Conservation (phyloP, 352 stramenopile genomes). For the Pythium chondricola region DNA sequence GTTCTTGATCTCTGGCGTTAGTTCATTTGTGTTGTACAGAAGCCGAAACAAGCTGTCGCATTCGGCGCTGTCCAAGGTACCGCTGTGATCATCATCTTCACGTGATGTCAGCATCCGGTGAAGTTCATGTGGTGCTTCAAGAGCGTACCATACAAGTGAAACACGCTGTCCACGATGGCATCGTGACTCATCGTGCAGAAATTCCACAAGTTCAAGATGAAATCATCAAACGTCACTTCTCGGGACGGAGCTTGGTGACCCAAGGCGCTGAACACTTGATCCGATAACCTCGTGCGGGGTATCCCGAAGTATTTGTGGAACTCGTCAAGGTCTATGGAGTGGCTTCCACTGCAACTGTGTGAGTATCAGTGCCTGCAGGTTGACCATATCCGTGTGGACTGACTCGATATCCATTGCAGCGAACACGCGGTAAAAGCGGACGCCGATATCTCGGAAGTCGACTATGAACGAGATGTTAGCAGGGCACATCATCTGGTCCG, state of each 20-base stretch:
- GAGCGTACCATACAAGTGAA: slow-evolving; percentile 37
- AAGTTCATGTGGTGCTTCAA: too few relatives aligned
- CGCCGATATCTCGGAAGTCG: slow-evolving; percentile 25
- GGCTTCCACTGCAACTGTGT: slow-evolving; percentile 26
- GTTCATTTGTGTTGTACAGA: slow-evolving; percentile 36
- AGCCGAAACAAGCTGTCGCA: slow-evolving; percentile 49
- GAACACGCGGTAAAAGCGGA: slow-evolving; percentile 44
- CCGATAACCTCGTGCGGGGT: slow-evolving; percentile 32
- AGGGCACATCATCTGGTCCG: not conserved
- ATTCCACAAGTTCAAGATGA: slow-evolving; percentile 54
- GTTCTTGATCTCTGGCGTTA: slow-evolving; percentile 27
- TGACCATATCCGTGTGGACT: not conserved
- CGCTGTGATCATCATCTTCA: slow-evolving; percentile 41
- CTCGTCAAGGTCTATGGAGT: slow-evolving; percentile 50
- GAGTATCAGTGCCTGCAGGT: not conserved
- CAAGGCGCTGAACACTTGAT: slow-evolving; percentile 49
- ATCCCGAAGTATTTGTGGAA: slow-evolving; percentile 37
- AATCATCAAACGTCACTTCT: slow-evolving; percentile 48
- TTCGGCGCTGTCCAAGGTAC: slow-evolving; percentile 33
- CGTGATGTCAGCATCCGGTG: not conserved
- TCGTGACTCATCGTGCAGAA: slow-evolving; percentile 43
- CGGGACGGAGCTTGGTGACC: slow-evolving; percentile 35
- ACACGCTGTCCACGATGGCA: slow-evolving; percentile 34
- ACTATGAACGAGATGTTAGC: slow-evolving; percentile 16
- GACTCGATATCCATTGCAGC: slow-evolving; percentile 45